Evolutionary conservation across 257 asterid genomes (phyloP), one percentile per base, ranked within the genome.

Genomic region (Scutellaria minor): DNA sequence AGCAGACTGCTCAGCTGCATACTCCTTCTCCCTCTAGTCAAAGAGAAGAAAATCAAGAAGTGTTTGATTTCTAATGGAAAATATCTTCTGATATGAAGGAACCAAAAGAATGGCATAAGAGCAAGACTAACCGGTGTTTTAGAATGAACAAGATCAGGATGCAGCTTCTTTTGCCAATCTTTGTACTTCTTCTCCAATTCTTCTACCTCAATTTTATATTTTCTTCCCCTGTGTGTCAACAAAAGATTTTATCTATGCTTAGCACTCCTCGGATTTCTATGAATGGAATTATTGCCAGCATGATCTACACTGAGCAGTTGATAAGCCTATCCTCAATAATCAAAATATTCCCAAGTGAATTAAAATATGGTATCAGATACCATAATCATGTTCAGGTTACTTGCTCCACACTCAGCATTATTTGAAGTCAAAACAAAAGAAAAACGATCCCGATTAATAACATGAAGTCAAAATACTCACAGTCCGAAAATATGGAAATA

Each of bases 151-250:
- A 92, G 84, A 81, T 95, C 99, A 22, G 98, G 99, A 85, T 95
- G 99, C 76, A 95, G 91, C 84, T 90, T 95, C 89, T 87, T 95
- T 82, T 92, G 99, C 98, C 99, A 95, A 71, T 87, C 84, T 82
- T 95, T 95, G 77, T 95, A 95, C 79, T 78, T 87, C 66, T 89
- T 89, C 79, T 86, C 98, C 64, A 95, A 79, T 74, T 78, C 87
- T 15, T 77, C 85, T 68, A 77, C 90, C 70, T 83, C 85, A 47
- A 88, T 51, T 14, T 77, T 89, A 70, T 86, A 90, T 20, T 77
- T 78, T 76, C 85, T 85, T 68, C 81, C 90, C 88, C 99, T 94
- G 51, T 0, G 47, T 71, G 31, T 46, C 70, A 71, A 68, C 73
- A 74, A 42, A 9, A 72, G 10, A 58, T 62, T 71, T 47, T 13